Percentiles rank a stretch among this genome's conserved stretches.
Conservation (phyloP, 2,329 filamentous ascomycete genomes). For the Karstenula rhodostoma region DNA sequence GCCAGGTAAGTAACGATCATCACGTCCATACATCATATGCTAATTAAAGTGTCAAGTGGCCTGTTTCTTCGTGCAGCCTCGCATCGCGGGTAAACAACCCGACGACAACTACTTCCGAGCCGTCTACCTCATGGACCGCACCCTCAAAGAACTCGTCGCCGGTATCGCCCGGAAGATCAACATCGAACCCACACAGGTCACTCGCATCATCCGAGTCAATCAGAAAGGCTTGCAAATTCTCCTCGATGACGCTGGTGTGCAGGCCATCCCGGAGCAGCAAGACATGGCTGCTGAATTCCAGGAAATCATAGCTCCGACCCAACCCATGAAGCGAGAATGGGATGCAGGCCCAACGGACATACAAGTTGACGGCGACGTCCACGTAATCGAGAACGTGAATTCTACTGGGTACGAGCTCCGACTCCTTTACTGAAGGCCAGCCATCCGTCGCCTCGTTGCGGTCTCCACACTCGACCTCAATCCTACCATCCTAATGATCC, state of each 20-base stretch:
- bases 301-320: slow-evolving; percentile 63
- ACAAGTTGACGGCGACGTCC: slow-evolving; percentile 58
- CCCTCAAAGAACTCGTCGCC: slow-evolving; percentile 74
- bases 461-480: slow-evolving; percentile 16
- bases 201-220: slow-evolving; percentile 75
- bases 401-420: slow-evolving; percentile 59
- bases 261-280: slow-evolving; percentile 85
- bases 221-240: slow-evolving; percentile 80
- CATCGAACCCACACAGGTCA: slow-evolving; percentile 75
- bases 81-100: slow-evolving; percentile 57
- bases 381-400: slow-evolving; percentile 53
- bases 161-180: slow-evolving; percentile 81
- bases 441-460: slow-evolving; percentile 11
- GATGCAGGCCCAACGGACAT: slow-evolving; percentile 57
- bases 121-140: slow-evolving; percentile 83
- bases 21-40: slow-evolving; percentile 23
- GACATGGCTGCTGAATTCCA: slow-evolving; percentile 80
- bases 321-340: slow-evolving; percentile 62
- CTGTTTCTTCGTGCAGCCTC: slow-evolving; percentile 81
- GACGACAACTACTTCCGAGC: slow-evolving; percentile 79
- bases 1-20: slow-evolving; percentile 59
- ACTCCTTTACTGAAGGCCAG: slow-evolving; percentile 52
- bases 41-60: slow-evolving; percentile 65
- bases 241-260: slow-evolving; percentile 88
- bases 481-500: slow-evolving; percentile 23